Evolutionary conservation across 768 basidiomycete genomes (phyloP).

Genomic region (Chalciporus piperatus): DNA sequence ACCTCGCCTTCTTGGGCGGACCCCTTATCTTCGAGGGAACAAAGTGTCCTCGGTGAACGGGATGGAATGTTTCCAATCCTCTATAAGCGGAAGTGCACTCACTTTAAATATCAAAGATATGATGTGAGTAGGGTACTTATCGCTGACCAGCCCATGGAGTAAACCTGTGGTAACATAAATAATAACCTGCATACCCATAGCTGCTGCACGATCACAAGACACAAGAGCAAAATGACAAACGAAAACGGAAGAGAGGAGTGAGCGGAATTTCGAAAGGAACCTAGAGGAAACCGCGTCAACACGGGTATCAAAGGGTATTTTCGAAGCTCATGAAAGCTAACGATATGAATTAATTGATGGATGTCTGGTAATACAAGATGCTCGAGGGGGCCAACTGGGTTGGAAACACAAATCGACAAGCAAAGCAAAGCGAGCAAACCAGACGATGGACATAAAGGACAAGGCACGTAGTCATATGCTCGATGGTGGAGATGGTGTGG

Average conservation of each 20-base stretch:
- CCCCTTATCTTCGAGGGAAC: conserved; percentile 10
- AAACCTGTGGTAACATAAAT: neutral
- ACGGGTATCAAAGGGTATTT: neutral
- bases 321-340: conserved; percentile 1
- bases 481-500: conserved; percentile 23
- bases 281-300: neutral
- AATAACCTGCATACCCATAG: neutral
- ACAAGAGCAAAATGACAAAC: neutral
- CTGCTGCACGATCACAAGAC: neutral
- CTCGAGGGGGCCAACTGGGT: conserved; percentile 29
- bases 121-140: neutral
- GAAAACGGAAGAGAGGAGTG: neutral
- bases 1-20: conserved; percentile 2
- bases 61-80: no score
- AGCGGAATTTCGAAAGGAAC: neutral
- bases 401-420: conserved; percentile 29
- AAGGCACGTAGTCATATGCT: conserved; percentile 23
- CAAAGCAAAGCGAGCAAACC: conserved; percentile 26
- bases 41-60: no score
- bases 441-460: conserved; percentile 25
- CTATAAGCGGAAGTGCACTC: neutral
- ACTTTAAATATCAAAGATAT: neutral
- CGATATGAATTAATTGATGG: conserved; percentile 29
- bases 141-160: neutral
- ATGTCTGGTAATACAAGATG: conserved; percentile 33